Conservation (phyloP, 176 grass and related monocot genomes). For the Bolboschoenus planiculmis region DNA sequence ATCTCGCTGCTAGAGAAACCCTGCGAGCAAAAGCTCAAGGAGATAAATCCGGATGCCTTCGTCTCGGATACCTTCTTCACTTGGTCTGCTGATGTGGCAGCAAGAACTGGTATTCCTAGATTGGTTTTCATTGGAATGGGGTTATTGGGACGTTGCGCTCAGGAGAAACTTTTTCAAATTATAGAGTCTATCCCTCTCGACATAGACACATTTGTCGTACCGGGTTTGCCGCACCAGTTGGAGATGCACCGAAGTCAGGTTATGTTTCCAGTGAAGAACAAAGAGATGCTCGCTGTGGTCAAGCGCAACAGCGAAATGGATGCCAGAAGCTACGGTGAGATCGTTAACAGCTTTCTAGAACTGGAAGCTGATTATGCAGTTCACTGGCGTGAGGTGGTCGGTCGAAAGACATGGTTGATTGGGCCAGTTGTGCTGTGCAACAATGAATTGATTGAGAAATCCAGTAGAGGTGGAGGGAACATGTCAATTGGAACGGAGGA, state of each 20-base stretch:
- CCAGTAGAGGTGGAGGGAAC: constrained; percentile 11
- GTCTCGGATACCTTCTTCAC: constrained; percentile 42
- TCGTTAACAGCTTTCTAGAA: constrained; percentile 58
- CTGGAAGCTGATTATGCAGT: constrained; percentile 43
- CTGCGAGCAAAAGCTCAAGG: constrained; percentile 29
- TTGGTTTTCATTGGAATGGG: constrained; percentile 45
- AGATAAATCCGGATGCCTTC: constrained; percentile 28
- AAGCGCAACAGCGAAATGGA: background rate
- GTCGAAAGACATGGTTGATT: constrained; percentile 35
- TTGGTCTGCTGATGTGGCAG: constrained; percentile 28
- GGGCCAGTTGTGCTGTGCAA: constrained; percentile 40
- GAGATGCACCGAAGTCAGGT: constrained; percentile 33
- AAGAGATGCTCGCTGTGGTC: background rate
- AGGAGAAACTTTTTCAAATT: constrained; percentile 9
- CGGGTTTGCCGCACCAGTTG: constrained; percentile 43
- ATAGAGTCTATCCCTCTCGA: background rate
- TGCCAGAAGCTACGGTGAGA: constrained; percentile 25
- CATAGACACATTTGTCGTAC: constrained; percentile 5
- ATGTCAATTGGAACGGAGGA: constrained; percentile 13
- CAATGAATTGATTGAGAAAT: constrained; percentile 1
- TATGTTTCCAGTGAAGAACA: background rate
- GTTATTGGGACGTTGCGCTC: constrained; percentile 18
- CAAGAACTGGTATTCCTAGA: constrained; percentile 30
- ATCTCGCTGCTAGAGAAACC: constrained; percentile 8
- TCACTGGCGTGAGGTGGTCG: background rate